Conservation (phyloP, 257 asterid species). For the Forsythia viridissima region DNA sequence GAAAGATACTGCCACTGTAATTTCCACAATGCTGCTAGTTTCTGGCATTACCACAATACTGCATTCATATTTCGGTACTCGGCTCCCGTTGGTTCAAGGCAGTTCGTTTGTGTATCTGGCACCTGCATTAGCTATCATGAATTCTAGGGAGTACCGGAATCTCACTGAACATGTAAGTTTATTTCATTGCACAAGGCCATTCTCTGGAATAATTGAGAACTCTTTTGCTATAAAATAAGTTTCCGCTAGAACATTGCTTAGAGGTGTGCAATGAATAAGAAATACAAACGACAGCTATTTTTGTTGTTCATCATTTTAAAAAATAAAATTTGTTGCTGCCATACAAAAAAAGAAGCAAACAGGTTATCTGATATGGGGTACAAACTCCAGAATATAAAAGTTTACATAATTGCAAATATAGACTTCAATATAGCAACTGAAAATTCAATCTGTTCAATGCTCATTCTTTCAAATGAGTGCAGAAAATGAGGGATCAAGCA, state of each 20-base stretch:
- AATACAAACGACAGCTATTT: constrained; percentile 4
- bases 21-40: constrained; percentile 88
- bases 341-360: too few relatives aligned
- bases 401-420: too few relatives aligned
- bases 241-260: background rate
- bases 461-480: too few relatives aligned
- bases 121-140: constrained; percentile 85
- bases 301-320: background rate
- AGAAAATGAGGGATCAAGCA: background rate
- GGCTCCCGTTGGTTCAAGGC: constrained; percentile 97
- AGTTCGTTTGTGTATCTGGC: constrained; percentile 96
- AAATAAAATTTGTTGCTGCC: too few relatives aligned
- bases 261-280: background rate
- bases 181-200: background rate
- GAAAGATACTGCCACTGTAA: constrained; percentile 89
- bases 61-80: constrained; percentile 79
- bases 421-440: too few relatives aligned
- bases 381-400: too few relatives aligned
- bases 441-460: too few relatives aligned
- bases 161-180: constrained; percentile 77
- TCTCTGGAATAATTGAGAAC: background rate
- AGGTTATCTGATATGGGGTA: too few relatives aligned
- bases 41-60: constrained; percentile 86
- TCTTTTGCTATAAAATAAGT: background rate
- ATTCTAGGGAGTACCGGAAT: constrained; percentile 68